Base-by-base conservation (phyloP, 495 filamentous ascomycete genomes). In the Trichoderma orchidacearum region DNA sequence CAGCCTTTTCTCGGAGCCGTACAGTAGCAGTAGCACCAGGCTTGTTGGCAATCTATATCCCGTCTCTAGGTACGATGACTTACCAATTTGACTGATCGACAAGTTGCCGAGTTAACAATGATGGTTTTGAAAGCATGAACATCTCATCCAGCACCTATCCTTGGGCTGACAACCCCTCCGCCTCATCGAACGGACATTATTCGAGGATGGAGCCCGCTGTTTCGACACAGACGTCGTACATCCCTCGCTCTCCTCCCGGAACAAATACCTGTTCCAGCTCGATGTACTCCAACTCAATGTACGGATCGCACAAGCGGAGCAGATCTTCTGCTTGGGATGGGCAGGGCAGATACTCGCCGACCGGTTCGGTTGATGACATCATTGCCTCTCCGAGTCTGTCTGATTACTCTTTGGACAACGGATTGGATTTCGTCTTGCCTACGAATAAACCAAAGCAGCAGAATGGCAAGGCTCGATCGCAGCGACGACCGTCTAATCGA, bases 401-500 rank as follows among this genome's bases (percentile, higher is more conserved):
- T 36, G 73, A 76, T 58, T 72, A 72, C 60, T 68, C 69, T 18
- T 59, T 70, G 56, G 72, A 77, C 35, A 70, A 66, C 53, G 57
- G 72, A 36, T 60, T 67, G 55, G 62, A 35, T 5, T 21, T 70
- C 28, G 65, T 75, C 51, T 54, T 66, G n/a, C 63, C 66, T 17
- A 58, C 64, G 29, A 60, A 61, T 58, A 76, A 73, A 54, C 69
- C 72, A 56, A 76, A 72, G 66, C 71, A 68, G 66, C 67, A 58
- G 30, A 68, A 74, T 48, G 81, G 79, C 60, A 81, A 79, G 60
- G 69, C 76, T 56, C 76, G 83, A 58, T 74, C 84, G 29, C 84
- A 86, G 68, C 79, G 86, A 64, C 80, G 84, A 23, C 77, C 85
- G 31, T 86, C 85, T n/a, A 89, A 87, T 72, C 78, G 87, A 34